These are phyloP conservation scores for Podila horticola DNA, from an alignment of 192 early-diverging fungal genomes.

Conservation along the genomic window DNA sequence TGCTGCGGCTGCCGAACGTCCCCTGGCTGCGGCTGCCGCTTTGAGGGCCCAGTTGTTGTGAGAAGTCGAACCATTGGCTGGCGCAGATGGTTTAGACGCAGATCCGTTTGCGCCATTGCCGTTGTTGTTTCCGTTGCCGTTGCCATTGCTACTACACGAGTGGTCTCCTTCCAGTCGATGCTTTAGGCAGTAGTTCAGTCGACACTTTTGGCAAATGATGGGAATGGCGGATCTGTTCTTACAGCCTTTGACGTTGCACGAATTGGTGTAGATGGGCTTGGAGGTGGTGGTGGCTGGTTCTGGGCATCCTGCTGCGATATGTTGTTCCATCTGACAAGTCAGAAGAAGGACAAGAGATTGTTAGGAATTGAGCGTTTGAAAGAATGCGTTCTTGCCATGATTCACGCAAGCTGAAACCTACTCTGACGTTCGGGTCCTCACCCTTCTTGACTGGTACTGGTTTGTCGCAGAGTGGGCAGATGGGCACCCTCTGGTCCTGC, in stretches of 20 bases:
- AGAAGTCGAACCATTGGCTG: background rate
- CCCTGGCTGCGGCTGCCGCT: constrained; percentile 9
- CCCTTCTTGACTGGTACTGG: constrained; percentile 76
- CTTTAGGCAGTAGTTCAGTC: constrained; percentile 76
- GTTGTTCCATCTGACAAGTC: constrained; percentile 59
- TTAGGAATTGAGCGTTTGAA: background rate
- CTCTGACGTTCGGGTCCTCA: constrained; percentile 77
- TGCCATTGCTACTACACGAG: constrained; percentile 53
- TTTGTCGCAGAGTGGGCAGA: constrained; percentile 79
- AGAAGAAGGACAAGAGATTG: constrained; percentile 1
- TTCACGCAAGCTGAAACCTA: constrained; percentile 1
- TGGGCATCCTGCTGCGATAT: constrained; percentile 70
- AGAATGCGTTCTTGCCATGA: no score
- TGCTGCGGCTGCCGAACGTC: constrained; percentile 22
- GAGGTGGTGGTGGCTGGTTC: constrained; percentile 60
- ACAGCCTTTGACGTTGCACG: constrained; percentile 72
- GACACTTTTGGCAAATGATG: constrained; percentile 74
- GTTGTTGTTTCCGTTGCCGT: background rate
- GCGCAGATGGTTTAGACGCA: background rate
- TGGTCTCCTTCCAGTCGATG: constrained; percentile 84
- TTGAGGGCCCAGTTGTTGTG: constrained; percentile 7
- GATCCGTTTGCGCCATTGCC: background rate
- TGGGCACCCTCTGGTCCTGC: constrained; percentile 71
- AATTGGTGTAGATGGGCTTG: constrained; percentile 62
- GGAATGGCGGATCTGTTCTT: constrained; percentile 73